Evolutionary conservation across 495 filamentous ascomycete genomes (phyloP), one percentile per base, ranked within the genome.

Genomic region (Ramalina intermedia): DNA sequence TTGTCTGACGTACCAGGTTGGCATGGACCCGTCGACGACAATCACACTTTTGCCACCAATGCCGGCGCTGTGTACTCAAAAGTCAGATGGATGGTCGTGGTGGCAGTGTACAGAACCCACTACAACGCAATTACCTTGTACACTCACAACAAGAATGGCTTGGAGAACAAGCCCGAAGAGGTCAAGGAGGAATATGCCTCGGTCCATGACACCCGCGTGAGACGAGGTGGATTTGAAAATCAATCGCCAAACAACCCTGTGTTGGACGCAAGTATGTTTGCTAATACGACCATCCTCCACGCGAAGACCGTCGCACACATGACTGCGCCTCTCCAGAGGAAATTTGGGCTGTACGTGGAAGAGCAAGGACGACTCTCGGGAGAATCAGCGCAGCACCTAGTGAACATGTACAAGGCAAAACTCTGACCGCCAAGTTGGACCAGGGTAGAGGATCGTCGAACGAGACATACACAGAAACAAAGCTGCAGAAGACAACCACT

Each of bases 41-140:
- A 8, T 6, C 43, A 49, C 1, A 36, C 49, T 6, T 46, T 50
- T 16, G 42, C 38, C 21, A 42, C 37, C 35, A 42, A 53, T 5
- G 37, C 23, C 47, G 57, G 55, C 14, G 13, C 41, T 4, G 51
- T 59, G n/a, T 50, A 49, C 36, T 54, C 54, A 1, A 56, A 59
- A 26, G 11, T 33, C 4, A 50, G 57, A 3, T 38, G 40, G 29
- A 45, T 59, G 43, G 54, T 59, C 37, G 54, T 59, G 3, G 23
- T 59, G 14, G 47, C 50, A 23, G 17, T 43, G 2, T 52, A 40
- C 17, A 24, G 47, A 7, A 37, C 35, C 9, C 54, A 56, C 26
- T 59, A 55, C 38, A 11, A 54, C 9, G 50, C 54, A 7, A 47
- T 59, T 16, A 54, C 57, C 11, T 37, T 59, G 9, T 59, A 49